A percentile compares a stretch with the other conserved stretches of the same genome.
Conservation (phyloP, 139 green algal species). For the Pseudopediastrum boryanum region DNA sequence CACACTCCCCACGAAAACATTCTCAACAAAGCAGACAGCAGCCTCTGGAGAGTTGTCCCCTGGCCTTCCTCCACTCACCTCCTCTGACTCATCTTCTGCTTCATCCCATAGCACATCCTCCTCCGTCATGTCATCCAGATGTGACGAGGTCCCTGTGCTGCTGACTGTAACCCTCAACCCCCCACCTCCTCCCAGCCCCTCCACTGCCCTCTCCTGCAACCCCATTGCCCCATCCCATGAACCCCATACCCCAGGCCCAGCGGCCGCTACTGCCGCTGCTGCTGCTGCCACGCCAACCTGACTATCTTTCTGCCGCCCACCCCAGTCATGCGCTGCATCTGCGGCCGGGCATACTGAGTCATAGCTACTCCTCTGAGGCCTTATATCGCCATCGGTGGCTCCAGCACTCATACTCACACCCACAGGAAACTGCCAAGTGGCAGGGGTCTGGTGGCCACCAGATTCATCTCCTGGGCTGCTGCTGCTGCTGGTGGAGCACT, state of each 20-base stretch:
- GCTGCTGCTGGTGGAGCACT: slow-evolving; percentile 4
- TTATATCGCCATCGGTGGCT: too few species aligned
- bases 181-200: too few species aligned
- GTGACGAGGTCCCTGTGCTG: neutral
- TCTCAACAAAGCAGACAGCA: too few species aligned
- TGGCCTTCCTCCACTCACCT: neutral
- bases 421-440: too few species aligned
- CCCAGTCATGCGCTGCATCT: slow-evolving; percentile 12
- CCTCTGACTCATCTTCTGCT: slow-evolving; percentile 21
- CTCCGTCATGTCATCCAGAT: slow-evolving; percentile 33
- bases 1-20: too few species aligned
- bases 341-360: neutral
- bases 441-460: slow-evolving; percentile 1
- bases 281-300: neutral
- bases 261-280: neutral
- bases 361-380: too few species aligned
- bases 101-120: slow-evolving; percentile 33
- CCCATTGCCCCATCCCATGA: neutral
- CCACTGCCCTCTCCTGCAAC: too few species aligned
- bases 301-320: too few species aligned
- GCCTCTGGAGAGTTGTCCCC: neutral
- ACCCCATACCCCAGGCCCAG: neutral
- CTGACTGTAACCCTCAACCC: too few species aligned
- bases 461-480: neutral
- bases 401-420: too few species aligned